Evolutionary conservation across 176 grass and related monocot genomes (phyloP), one percentile per base, ranked within the genome.

Genomic region (Carex kokanica): DNA sequence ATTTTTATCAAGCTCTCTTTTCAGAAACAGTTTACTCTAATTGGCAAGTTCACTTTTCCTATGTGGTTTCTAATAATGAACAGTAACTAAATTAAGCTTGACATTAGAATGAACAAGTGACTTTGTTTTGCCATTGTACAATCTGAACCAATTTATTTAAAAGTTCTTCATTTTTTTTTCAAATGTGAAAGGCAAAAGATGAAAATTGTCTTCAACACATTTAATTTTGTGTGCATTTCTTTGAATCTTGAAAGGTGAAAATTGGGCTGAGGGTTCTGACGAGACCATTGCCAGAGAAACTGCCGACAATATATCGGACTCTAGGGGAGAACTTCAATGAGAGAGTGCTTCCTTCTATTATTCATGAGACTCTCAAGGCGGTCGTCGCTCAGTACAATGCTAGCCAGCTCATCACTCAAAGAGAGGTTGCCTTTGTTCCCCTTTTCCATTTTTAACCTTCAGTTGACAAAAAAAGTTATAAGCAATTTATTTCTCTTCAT

Each of bases 321-420:
- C 78, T 94, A 25, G 94, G 94, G 52, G 90, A 91, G 85, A 94
- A 97, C 81, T 97, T 83, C 32, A 91, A 94, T 63, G 94, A 94
- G 73, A 94, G 92, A 89, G 94, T 97, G 29, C 84, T 97, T 79
- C 94, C 94, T 83, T 97, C 94, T 40, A 92, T 97, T 86, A 94
- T 97, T 79, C 92, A 97, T 78, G 94, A 97, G 86, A 94, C 94
- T 51, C 86, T 97, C 67, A 97, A 97, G 84, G 94, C 92, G 74
- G 94, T 97, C 43, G 94, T 97, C 67, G 94, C 94, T 9, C 94
- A 97, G 20, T 97, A 97, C 92, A 97, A 97, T 88, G 92, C 94
- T 65, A 97, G 94, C 79, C 94, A 97, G 81, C 87, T 94, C 47
- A 94, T 97, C 71, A 97, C 94, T 55, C 94, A 94, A 79, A 94